These are phyloP conservation scores for Solanum infundibuliforme DNA, from an alignment of 257 asterid genomes.

Conservation along the genomic window DNA sequence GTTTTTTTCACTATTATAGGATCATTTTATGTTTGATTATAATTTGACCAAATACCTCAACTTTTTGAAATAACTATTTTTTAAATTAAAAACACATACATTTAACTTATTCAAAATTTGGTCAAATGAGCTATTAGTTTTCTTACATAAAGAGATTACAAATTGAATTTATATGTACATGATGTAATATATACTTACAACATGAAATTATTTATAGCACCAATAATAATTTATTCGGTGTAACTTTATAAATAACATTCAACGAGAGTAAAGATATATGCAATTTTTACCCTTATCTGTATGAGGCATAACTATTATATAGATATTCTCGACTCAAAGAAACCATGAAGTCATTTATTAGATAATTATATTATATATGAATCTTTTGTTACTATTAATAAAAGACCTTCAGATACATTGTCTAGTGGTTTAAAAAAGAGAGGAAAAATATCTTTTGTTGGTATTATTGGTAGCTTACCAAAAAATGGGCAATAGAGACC, in stretches of 20 bases:
- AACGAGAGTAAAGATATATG: too few relatives aligned
- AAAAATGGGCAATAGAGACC: not conserved
- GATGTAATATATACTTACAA: too few relatives aligned
- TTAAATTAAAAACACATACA: too few relatives aligned
- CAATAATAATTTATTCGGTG: not conserved
- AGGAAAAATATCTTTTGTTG: not conserved
- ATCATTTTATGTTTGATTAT: not conserved
- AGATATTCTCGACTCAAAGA: not conserved
- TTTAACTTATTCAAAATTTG: not conserved
- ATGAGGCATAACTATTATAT: not conserved
- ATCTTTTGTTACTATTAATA: not conserved
- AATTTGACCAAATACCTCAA: not conserved
- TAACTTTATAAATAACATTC: not conserved
- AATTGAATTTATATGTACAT: not conserved
- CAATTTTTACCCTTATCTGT: too few relatives aligned
- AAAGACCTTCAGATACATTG: not conserved
- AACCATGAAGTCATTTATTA: too few relatives aligned
- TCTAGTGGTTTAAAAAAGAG: too few relatives aligned
- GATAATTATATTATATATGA: too few relatives aligned
- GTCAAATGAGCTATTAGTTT: not conserved
- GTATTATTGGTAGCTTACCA: not conserved
- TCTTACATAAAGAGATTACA: not conserved
- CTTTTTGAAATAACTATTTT: not conserved
- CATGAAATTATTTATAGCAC: not conserved
- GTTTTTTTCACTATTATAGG: not conserved